Evolutionary conservation across 2,329 filamentous ascomycete species (phyloP), one percentile per base, ranked within the genome.

Genomic region (Diaporthe aspalathi): DNA sequence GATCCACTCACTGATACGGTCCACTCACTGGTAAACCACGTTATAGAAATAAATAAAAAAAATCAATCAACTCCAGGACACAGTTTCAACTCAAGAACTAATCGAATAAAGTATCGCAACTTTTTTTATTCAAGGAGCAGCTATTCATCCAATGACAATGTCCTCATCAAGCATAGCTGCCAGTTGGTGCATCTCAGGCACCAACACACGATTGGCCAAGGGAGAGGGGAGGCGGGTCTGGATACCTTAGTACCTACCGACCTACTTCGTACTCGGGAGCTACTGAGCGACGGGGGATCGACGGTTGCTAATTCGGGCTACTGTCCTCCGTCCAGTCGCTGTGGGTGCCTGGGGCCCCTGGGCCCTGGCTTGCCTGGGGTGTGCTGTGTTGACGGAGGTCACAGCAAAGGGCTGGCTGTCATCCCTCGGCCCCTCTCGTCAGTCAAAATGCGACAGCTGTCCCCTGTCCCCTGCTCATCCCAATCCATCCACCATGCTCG

Each of bases 401-500:
- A 11, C 29, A 11, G 29, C 7, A 49, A n/a, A 11, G 43, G 54
- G 22, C 45, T 50, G 54, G 22, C 45, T 50, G 60, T 50, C 60
- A 65, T 50, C 60, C 60, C 60, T 65, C 29, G 60, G 60, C 5
- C 35, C 60, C 60, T 45, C 60, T 65, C 60, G 60, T 65, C 60
- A 65, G 60, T 50, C 60, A 65, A 65, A 50, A 65, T 65, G 60
- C 60, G 45, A 50, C 60, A 50, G 60, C 60, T 65, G 60, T 65
- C 60, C 60, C 60, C 60, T 65, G 60, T 65, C 60, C 60, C 60
- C 60, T 65, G 60, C 60, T 65, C 60, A 65, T 65, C 60, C 60
- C 45, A 65, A 65, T 65, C 60, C 60, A 65, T 65, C 60, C 60
- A 65, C 50, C 60, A 65, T 65, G n/a, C 38, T 65, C 45, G 45